Evolutionary conservation across 169 alveolate species (phyloP).

Genomic region (Plasmodium inui): DNA sequence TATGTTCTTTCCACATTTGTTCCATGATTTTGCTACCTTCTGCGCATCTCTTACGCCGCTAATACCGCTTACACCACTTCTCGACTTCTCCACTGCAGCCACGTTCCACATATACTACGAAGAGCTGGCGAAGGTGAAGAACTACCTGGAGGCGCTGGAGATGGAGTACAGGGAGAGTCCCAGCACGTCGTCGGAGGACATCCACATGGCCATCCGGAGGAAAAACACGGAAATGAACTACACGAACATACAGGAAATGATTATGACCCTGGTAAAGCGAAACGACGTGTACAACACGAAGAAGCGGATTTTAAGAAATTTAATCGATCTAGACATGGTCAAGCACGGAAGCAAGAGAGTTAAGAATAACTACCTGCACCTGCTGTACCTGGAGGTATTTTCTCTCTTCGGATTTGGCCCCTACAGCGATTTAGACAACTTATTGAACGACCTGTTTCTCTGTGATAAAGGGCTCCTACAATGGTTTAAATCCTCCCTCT

Average conservation of each 20-base stretch:
- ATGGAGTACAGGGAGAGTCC: background rate
- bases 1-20: background rate
- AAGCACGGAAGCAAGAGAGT: conserved; percentile 10
- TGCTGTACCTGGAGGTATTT: conserved; percentile 43
- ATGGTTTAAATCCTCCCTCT: conserved; percentile 11
- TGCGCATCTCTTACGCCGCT: background rate
- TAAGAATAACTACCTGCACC: conserved; percentile 19
- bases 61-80: background rate
- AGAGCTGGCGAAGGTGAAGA: conserved; percentile 24
- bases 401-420: conserved; percentile 42
- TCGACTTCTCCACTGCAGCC: background rate
- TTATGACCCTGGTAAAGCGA: background rate
- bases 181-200: conserved; percentile 5
- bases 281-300: conserved; percentile 10
- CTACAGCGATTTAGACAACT: conserved; percentile 25
- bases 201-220: background rate
- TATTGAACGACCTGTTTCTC: conserved; percentile 46
- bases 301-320: background rate
- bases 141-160: conserved; percentile 29
- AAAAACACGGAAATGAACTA: conserved; percentile 1
- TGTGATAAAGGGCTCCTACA: conserved; percentile 32
- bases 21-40: background rate
- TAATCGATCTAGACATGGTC: conserved; percentile 26
- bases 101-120: conserved; percentile 17
- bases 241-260: conserved; percentile 29